These are phyloP conservation scores for Aspergillus caelatus DNA, from an alignment of 2,329 filamentous ascomycete species.

Conservation along the genomic window DNA sequence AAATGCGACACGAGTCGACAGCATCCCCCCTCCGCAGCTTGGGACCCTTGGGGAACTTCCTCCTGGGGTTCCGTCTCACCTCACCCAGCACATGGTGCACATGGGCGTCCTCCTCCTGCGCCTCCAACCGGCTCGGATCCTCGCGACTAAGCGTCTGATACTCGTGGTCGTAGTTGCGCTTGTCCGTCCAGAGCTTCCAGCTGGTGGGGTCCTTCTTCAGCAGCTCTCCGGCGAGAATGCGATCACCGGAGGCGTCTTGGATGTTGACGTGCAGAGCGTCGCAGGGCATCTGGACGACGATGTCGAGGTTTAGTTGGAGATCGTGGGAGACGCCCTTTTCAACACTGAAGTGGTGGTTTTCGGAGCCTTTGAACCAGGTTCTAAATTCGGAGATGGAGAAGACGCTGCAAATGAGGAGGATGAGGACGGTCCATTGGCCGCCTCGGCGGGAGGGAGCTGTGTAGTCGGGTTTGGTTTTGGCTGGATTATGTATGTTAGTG, in stretches of 20 bases:
- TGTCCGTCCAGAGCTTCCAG: conserved; percentile 81
- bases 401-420: conserved; percentile 72
- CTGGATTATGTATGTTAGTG: conserved; percentile 49
- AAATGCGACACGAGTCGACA: conserved; percentile 82
- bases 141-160: conserved; percentile 61
- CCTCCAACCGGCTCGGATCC: conserved; percentile 55
- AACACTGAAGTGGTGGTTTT: conserved; percentile 88
- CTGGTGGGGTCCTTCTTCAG: conserved; percentile 75
- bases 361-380: conserved; percentile 82
- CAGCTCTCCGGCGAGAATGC: conserved; percentile 77
- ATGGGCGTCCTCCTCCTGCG: conserved; percentile 72
- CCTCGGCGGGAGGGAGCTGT: conserved; percentile 81
- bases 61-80: conserved; percentile 67
- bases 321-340: conserved; percentile 86
- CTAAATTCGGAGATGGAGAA: conserved; percentile 77
- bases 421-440: conserved; percentile 88
- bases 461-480: conserved; percentile 95
- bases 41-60: conserved; percentile 74
- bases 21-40: conserved; percentile 58
- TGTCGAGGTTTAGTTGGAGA: conserved; percentile 92
- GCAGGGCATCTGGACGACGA: conserved; percentile 90
- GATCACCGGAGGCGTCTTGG: conserved; percentile 90
- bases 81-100: conserved; percentile 86
- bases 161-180: conserved; percentile 62
- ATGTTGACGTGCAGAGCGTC: conserved; percentile 91